Base-by-base conservation (phyloP, 805 yeast species). In the Wickerhamiella nectarea region DNA sequence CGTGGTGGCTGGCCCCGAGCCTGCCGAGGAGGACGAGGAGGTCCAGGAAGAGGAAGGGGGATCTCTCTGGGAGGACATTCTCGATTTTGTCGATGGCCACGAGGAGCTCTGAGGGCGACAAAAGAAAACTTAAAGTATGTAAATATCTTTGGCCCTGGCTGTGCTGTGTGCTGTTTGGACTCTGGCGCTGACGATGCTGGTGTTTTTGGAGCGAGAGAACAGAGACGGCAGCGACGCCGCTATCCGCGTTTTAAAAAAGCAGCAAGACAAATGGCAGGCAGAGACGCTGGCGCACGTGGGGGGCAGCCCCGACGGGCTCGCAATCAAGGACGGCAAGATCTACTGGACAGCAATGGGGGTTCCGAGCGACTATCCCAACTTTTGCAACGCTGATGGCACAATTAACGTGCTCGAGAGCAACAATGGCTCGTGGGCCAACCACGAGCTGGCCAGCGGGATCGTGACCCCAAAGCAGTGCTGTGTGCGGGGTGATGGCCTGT, bases 31-130 rank as follows among this genome's bases (percentile, higher is more conserved):
- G 46, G 50, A 53, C 50, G 38, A 50, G 45, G 52, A 33, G 19
- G 31, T 28, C 15, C 54, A n/a, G n/a, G n/a, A 51, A 48, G 50
- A 54, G 51, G 46, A 55, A 49, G 55, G 52, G 51, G 49, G 44
- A 41, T 43, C 41, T 35, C 48, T 46, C 21, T 36, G 40, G 17
- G 44, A 38, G 31, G 58, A 54, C 38, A 36, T 25, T 2, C 17
- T 20, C 37, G 31, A 17, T 19, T 10, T 36, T 26, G 15, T 4
- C n/a, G 25, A 21, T 5, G 11, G 10, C 12, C 26, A 28, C 15
- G 22, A 26, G 20, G 36, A 28, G 38, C 34, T 48, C 12, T 40
- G 26, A 14, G 17, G n/a, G 12, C 17, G 7, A 19, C 14, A 10
- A n/a, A n/a, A n/a, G n/a, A n/a, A n/a, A n/a, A n/a, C n/a, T n/a